Evolutionary conservation across 1,284 basidiomycete species (phyloP).

Genomic region (Xerocomus amazonicus): DNA sequence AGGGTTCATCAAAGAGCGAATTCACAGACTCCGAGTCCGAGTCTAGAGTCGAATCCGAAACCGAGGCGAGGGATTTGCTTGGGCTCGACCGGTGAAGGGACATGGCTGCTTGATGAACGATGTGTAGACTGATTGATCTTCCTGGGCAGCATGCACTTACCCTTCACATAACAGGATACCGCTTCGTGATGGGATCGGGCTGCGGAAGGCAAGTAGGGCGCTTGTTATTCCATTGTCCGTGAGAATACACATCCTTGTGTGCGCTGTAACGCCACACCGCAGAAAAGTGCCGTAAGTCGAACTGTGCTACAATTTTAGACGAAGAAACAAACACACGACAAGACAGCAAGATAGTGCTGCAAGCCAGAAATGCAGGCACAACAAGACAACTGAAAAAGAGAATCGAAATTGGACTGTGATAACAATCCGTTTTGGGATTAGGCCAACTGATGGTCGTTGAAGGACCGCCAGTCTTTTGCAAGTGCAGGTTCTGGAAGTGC

Average conservation of each 20-base stretch:
- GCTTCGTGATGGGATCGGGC: slow-evolving; percentile 3
- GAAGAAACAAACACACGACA: neutral
- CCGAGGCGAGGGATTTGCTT: neutral
- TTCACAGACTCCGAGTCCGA: slow-evolving; percentile 32
- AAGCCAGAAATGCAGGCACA: no score
- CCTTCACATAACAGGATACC: neutral
- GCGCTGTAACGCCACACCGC: slow-evolving; percentile 3
- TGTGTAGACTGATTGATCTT: neutral
- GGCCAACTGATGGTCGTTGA: neutral
- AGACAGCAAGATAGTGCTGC: no score
- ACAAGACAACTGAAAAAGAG: neutral
- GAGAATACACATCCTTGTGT: slow-evolving; percentile 14
- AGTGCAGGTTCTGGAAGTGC: neutral
- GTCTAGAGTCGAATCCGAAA: neutral
- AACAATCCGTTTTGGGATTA: neutral
- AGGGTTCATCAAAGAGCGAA: slow-evolving; percentile 42
- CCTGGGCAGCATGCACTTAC: slow-evolving; percentile 5
- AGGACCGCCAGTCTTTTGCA: neutral
- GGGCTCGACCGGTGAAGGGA: slow-evolving; percentile 4
- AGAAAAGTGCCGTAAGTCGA: no score
- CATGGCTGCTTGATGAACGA: slow-evolving; percentile 10
- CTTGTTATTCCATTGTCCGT: slow-evolving; percentile 11
- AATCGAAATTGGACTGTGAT: neutral
- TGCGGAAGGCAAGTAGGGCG: neutral
- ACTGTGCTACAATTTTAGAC: neutral